Conservation (phyloP, 805 yeast genomes). For the Candida berthetii region DNA sequence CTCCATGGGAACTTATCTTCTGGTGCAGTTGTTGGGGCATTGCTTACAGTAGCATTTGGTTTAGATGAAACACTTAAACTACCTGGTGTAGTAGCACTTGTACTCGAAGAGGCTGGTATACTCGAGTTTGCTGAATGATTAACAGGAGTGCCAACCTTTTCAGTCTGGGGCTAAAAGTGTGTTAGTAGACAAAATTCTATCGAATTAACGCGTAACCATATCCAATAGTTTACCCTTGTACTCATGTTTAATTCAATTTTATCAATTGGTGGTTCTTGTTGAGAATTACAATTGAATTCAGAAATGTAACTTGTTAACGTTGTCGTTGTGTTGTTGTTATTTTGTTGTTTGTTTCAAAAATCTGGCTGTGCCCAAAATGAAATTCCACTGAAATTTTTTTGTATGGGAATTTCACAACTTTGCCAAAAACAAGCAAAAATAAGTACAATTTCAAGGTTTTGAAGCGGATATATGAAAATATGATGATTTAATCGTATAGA, state of each 20-base stretch:
- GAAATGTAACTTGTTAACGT: neutral
- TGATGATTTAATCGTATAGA: too few species aligned
- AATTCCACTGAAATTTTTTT: neutral
- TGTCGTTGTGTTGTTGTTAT: neutral
- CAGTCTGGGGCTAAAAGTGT: neutral
- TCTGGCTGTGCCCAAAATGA: neutral
- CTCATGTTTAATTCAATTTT: neutral
- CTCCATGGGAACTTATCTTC: constrained; percentile 27
- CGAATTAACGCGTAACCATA: neutral
- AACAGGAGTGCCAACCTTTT: neutral
- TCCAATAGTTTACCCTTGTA: neutral
- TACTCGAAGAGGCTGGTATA: neutral
- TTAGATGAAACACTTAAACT: neutral
- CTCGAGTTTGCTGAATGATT: neutral
- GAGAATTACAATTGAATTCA: neutral
- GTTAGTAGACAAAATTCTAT: too few species aligned
- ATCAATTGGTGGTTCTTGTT: neutral
- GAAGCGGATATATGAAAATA: neutral
- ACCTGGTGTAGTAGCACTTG: neutral
- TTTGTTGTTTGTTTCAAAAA: neutral
- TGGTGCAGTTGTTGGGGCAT: too few species aligned
- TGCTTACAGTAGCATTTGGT: neutral
- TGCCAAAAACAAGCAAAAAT: too few species aligned
- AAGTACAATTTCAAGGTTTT: neutral
- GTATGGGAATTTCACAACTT: neutral